Percentiles rank a stretch among this genome's conserved stretches.
Conservation (phyloP, 1,284 basidiomycete species). For the Cryptococcus hybrid region DNA sequence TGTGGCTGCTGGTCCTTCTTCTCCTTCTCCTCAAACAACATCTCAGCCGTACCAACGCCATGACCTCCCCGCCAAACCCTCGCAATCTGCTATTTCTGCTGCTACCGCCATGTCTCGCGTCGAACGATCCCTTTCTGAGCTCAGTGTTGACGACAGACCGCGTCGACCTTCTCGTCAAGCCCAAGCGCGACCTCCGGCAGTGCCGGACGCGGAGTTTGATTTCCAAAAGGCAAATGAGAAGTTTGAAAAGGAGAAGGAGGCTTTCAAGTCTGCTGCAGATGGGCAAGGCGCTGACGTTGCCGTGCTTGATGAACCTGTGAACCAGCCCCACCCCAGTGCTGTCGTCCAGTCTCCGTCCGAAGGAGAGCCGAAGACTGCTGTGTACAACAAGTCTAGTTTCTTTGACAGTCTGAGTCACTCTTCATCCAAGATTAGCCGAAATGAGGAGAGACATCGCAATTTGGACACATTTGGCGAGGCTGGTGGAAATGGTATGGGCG, state of each 20-base stretch:
- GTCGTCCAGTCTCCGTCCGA: slow-evolving; percentile 8
- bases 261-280: slow-evolving; percentile 14
- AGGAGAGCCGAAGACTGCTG: slow-evolving; percentile 3
- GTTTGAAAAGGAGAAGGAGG: slow-evolving; percentile 38
- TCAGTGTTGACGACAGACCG: slow-evolving; percentile 18
- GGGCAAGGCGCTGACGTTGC: slow-evolving; percentile 2
- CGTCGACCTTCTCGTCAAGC: not conserved
- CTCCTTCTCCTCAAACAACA: slow-evolving; percentile 5
- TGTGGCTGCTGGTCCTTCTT: not conserved
- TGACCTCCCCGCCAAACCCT: slow-evolving; percentile 32
- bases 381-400: slow-evolving; percentile 43
- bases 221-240: slow-evolving; percentile 36
- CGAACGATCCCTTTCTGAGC: slow-evolving; percentile 38
- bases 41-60: slow-evolving; percentile 6
- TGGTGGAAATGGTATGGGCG: slow-evolving; percentile 21
- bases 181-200: slow-evolving; percentile 20
- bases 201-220: slow-evolving; percentile 46
- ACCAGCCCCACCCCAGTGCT: slow-evolving; percentile 34
- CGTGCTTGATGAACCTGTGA: slow-evolving; percentile 6
- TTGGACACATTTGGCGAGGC: slow-evolving; percentile 47
- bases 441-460: slow-evolving; percentile 44
- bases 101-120: slow-evolving; percentile 40
- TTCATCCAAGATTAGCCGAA: slow-evolving; percentile 30
- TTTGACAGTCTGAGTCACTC: slow-evolving; percentile 40
- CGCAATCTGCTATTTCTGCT: slow-evolving; percentile 26